Evolutionary conservation across 2,329 filamentous ascomycete species (phyloP).

Genomic region (Aureobasidium sp.): DNA sequence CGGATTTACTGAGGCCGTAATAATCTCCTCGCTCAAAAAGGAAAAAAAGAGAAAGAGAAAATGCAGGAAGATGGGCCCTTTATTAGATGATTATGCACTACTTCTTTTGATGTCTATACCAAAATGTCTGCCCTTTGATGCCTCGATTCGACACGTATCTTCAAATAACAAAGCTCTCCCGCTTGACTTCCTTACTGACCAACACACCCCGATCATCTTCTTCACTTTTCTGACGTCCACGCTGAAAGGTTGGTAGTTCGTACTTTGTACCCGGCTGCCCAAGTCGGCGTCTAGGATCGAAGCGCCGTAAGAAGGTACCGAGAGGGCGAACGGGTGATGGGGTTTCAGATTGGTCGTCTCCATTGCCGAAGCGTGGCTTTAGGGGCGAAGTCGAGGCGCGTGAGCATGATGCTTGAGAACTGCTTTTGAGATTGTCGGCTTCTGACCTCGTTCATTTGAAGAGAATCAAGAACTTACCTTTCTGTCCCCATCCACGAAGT

Average conservation of each 20-base stretch:
- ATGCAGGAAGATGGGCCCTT: too few relatives aligned
- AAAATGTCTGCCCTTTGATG: too few relatives aligned
- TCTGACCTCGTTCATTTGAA: background rate
- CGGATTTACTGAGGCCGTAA: too few relatives aligned
- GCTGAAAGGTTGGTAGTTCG: background rate
- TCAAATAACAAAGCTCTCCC: background rate
- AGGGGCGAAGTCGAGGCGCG: background rate
- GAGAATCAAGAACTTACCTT: background rate
- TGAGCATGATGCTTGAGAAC: background rate
- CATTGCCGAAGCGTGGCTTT: background rate
- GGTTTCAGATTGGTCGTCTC: background rate
- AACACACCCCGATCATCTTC: background rate
- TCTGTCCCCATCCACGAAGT: slow-evolving; percentile 1
- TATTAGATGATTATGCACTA: too few relatives aligned
- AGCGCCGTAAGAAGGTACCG: background rate
- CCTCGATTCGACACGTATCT: too few relatives aligned
- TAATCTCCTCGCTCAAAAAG: too few relatives aligned
- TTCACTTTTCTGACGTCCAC: background rate
- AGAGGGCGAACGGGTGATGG: background rate
- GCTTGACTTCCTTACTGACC: slow-evolving; percentile 8
- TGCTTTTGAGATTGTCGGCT: background rate
- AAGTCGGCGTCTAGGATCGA: background rate
- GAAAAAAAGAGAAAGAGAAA: too few relatives aligned
- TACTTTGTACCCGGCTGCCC: background rate
- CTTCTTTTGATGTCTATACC: too few relatives aligned